Conservation (phyloP, 805 yeast species). For the Schwanniomyces vanrijiae region DNA sequence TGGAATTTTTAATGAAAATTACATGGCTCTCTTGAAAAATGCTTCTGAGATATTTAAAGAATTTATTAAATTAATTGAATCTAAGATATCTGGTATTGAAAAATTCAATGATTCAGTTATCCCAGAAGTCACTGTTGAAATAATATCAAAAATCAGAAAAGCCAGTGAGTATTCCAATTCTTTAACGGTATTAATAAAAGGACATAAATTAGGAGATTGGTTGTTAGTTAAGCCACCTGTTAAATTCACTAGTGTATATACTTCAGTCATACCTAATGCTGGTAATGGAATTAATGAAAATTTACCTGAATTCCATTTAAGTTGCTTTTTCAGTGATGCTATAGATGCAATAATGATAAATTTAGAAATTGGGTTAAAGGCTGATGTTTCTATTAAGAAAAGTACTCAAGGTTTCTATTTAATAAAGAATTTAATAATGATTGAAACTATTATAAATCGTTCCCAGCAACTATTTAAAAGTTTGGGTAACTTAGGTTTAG, state of each 20-base stretch:
- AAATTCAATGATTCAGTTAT: slow-evolving; percentile 64
- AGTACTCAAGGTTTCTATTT: slow-evolving; percentile 67
- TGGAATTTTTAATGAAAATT: slow-evolving; percentile 11
- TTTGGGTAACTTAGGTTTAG: slow-evolving; percentile 59
- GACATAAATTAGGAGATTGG: slow-evolving; percentile 65
- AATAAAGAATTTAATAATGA: slow-evolving; percentile 66
- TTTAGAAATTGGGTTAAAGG: slow-evolving; percentile 59
- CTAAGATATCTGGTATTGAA: slow-evolving; percentile 44
- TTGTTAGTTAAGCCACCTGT: slow-evolving; percentile 60
- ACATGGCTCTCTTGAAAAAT: slow-evolving; percentile 17
- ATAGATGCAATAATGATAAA: slow-evolving; percentile 70
- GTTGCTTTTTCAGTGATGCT: slow-evolving; percentile 72
- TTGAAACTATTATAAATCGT: slow-evolving; percentile 71
- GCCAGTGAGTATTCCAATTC: slow-evolving; percentile 62
- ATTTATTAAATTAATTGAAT: slow-evolving; percentile 55
- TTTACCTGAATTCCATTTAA: slow-evolving; percentile 52
- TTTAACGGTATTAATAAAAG: slow-evolving; percentile 47
- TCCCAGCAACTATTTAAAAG: slow-evolving; percentile 51
- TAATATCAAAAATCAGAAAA: slow-evolving; percentile 64
- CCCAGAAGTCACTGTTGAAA: slow-evolving; percentile 69
- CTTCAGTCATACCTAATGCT: slow-evolving; percentile 46
- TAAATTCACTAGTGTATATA: slow-evolving; percentile 42
- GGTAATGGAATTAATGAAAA: slow-evolving; percentile 35
- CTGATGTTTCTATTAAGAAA: slow-evolving; percentile 29
- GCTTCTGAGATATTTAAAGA: slow-evolving; percentile 50